Base-by-base conservation (phyloP, 495 filamentous ascomycete species). In the Penicillium antarcticum region DNA sequence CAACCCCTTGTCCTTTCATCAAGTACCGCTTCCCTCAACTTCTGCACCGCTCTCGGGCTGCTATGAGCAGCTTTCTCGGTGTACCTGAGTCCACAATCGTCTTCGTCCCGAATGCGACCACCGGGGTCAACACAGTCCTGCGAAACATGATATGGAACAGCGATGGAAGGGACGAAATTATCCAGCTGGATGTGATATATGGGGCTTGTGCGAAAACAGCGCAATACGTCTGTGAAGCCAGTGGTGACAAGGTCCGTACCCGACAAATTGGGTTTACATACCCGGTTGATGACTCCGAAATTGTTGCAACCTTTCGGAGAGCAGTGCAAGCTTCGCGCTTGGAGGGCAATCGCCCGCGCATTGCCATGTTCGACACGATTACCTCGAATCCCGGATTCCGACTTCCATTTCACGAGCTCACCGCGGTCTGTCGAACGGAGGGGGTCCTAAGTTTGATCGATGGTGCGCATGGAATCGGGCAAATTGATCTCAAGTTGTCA, bases 291-390 rank as follows among this genome's bases (percentile, higher is more conserved):
- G 83, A 88, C 47, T 72, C 66, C 1, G 79, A 69, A 24, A 57
- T 90, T 8, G 58, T 87, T 1, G 46, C 59, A 0, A 51, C 53
- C 3, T 82, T 89, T 42, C 60, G 59, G 29, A 51, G 65, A 1
- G 73, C 69, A 12, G 72, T 86, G 14, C 23, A 67, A 1, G 46
- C 65, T 14, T 72, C 73, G 26, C 49, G 53, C 1, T 51, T 19
- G 0, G 67, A 66, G 0, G 76, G 77, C 1, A 73, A 69, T 43
- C 66, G 66, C 7, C 69, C 77, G 0, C 69, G 71, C 0, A 42
- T 92, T 4, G 86, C 85, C 0, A 61, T 95, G 12, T 87, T 90
- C 42, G 90, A 95, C 57, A 86, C 85, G 0, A 79, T 95, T 19
- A 73, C 79, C 5, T 86, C 81, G 9, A 63, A 86, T 45, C 90